These are phyloP conservation scores for Tricholoma matsutake DNA, from an alignment of 768 basidiomycete genomes.

Conservation along the genomic window DNA sequence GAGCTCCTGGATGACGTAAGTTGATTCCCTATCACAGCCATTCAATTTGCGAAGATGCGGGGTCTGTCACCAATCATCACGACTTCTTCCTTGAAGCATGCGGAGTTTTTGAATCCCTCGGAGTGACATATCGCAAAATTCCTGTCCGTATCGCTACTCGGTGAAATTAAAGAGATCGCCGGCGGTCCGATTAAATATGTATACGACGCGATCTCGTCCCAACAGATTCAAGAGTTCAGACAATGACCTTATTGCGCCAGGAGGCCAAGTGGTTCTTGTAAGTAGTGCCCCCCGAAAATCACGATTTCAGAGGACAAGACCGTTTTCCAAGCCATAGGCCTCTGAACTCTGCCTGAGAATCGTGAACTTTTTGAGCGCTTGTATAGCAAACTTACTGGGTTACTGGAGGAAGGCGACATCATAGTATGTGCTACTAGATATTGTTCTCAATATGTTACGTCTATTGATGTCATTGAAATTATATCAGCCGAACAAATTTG, in stretches of 20 bases:
- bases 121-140: slow-evolving; percentile 34
- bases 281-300: background rate
- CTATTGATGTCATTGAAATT: background rate
- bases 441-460: background rate
- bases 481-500: slow-evolving; percentile 35
- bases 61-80: slow-evolving; percentile 42
- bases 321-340: background rate
- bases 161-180: slow-evolving; percentile 17
- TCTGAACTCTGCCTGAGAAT: background rate
- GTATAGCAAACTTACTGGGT: background rate
- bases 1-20: background rate
- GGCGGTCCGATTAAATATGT: background rate
- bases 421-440: background rate
- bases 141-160: background rate
- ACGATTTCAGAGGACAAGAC: background rate
- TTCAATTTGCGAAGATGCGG: slow-evolving; percentile 34
- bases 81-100: slow-evolving; percentile 28
- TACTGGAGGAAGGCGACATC: background rate
- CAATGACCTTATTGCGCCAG: background rate
- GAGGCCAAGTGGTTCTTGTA: background rate
- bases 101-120: slow-evolving; percentile 30
- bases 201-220: slow-evolving; percentile 2
- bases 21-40: slow-evolving; percentile 16
- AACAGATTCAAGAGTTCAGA: slow-evolving; percentile 4
- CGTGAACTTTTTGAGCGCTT: background rate